Percentiles rank a stretch among this genome's conserved stretches.
These are phyloP conservation scores for Rubia tinctorum DNA, from an alignment of 305 asterid genomes.

Conservation along the genomic window DNA sequence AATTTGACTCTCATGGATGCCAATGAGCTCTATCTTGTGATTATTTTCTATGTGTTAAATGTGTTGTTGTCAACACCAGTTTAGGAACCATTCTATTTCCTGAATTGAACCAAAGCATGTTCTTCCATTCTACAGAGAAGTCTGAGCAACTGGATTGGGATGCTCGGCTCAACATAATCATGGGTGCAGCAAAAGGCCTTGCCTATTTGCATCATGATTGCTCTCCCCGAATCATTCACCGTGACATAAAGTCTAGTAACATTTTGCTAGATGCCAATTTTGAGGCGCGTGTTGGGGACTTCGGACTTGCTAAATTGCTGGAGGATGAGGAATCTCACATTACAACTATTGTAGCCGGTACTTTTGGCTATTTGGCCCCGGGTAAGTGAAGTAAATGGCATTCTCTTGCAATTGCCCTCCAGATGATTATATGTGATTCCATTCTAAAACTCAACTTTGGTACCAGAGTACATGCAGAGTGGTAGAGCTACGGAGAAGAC, in stretches of 20 bases:
- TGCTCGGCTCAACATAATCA: conserved; percentile 68
- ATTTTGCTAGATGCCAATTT: conserved; percentile 86
- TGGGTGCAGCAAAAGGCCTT: conserved; percentile 94
- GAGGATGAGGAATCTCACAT: conserved; percentile 97
- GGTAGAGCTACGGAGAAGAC: conserved; percentile 97
- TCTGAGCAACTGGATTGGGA: conserved; percentile 93
- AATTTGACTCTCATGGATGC: background rate
- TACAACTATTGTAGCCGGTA: conserved; percentile 97
- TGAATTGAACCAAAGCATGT: background rate
- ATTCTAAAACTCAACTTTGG: conserved; percentile 11
- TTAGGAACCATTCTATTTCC: background rate
- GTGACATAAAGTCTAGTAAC: conserved; percentile 94
- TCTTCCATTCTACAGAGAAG: conserved; percentile 42
- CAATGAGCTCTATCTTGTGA: background rate
- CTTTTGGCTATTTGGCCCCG: conserved; percentile 95
- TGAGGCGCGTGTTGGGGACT: conserved; percentile 96
- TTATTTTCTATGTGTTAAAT: background rate
- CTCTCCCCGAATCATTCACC: conserved; percentile 91
- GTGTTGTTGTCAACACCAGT: too few species aligned
- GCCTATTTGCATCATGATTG: conserved; percentile 96
- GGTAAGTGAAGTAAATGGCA: conserved; percentile 37
- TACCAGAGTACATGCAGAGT: conserved; percentile 92
- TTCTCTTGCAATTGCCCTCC: background rate
- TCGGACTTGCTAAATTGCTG: conserved; percentile 88
- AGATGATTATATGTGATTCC: background rate